Base-by-base conservation (phyloP, 257 asterid species). In the Solanum virginianum region DNA sequence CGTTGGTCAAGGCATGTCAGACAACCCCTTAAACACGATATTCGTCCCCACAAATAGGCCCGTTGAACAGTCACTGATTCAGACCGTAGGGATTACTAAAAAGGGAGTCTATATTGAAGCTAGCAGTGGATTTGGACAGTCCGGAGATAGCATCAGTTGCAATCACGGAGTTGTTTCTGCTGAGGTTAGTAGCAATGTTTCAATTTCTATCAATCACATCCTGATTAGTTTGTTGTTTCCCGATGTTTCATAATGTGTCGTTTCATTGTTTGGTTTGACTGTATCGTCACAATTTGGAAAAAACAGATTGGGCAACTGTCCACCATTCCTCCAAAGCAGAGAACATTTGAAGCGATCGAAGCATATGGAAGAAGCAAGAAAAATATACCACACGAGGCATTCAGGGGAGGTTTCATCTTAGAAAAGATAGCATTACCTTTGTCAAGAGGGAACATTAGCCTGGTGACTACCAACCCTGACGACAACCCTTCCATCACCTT, bases 121-220 rank as follows among this genome's bases (percentile, higher is more conserved):
- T 15, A 97, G 98, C 90, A 90, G 97, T 83, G 99, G 99, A 54
- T 97, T 89, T 80, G 98, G 99, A 72, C 99, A 97, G 89, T 89
- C 94, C 5, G 20, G 45, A 17, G 93, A 94, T 51, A 94, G 98
- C 82, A 97, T 97, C 60, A 93, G 85, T 39, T 89, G 96, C 80
- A 80, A 97, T 87, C 98, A 97, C 49, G 98, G 97, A 70, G 88
- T 95, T 16, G 91, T 92, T 84, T 97, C 99, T 2, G 98, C 99
- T 85, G 98, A 97, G 98, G 99, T 94, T 43, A 26, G 92, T 84
- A 68, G 59, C 20, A 83, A 20, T 53, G 16, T 13, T 59, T 57
- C 56, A 60, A 43, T n/a, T 59, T 41, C 59, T 82, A 53, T 10
- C 29, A 79, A 10, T 79, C 39, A 29, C 65, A 79, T 29, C 24